phyloP scores from a whole-genome alignment of 1,284 basidiomycete genomes.

The Fomitopsis pinicola region DNA sequence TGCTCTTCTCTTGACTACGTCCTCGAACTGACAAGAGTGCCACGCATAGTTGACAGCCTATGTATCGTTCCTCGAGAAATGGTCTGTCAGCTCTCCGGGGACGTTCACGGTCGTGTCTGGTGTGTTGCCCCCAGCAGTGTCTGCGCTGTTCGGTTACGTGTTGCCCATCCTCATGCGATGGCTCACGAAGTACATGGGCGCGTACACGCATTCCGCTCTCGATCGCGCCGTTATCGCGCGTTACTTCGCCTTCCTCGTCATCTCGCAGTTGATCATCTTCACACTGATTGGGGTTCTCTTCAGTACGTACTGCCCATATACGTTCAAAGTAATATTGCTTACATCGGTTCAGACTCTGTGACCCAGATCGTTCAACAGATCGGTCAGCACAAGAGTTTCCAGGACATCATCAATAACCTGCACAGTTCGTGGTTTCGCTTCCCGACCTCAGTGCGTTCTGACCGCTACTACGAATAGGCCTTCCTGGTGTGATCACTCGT shows the following conservation, averaged over 20 bases:
- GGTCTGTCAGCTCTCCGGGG: constrained; percentile 55
- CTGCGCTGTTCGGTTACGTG: constrained; percentile 86
- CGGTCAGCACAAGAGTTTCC: constrained; percentile 61
- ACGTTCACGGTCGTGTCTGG: constrained; percentile 80
- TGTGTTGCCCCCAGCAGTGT: constrained; percentile 84
- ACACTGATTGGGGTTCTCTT: constrained; percentile 87
- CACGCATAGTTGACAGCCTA: constrained; percentile 52
- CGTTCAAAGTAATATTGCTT: background rate
- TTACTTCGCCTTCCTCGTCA: constrained; percentile 89
- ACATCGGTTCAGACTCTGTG: constrained; percentile 45
- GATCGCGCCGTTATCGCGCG: constrained; percentile 88
- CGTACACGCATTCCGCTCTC: constrained; percentile 71
- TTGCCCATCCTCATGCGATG: constrained; percentile 86
- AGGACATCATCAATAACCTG: constrained; percentile 64
- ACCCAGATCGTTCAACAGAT: constrained; percentile 66
- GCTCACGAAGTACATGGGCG: constrained; percentile 80
- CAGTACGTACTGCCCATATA: constrained; percentile 43
- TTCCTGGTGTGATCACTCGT: constrained; percentile 68
- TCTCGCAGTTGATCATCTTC: constrained; percentile 88
- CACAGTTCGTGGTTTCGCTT: constrained; percentile 42
- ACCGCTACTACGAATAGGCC: constrained; percentile 35
- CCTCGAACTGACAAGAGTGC: background rate
- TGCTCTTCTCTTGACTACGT: background rate
- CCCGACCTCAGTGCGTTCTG: constrained; percentile 6
- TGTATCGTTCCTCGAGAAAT: constrained; percentile 66